A percentile compares a stretch with the other conserved stretches of the same genome.
Conservation (phyloP, 805 yeast genomes). For the Saccharomycopsis olivae region DNA sequence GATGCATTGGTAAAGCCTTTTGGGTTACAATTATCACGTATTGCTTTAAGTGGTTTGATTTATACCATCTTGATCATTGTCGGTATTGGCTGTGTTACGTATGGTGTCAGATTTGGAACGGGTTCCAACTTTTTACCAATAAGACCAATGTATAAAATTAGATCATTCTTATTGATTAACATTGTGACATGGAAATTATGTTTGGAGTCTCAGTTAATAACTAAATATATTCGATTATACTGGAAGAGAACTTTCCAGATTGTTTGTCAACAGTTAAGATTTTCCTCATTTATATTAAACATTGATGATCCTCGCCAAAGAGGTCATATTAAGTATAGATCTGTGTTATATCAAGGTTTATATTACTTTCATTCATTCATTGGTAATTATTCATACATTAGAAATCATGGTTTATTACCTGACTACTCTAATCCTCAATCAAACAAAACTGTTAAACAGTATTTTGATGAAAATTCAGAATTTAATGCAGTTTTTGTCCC, state of each 20-base stretch:
- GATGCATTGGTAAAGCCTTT: slow-evolving; percentile 80
- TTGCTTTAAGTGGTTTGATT: slow-evolving; percentile 60
- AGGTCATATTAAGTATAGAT: slow-evolving; percentile 54
- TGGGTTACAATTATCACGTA: slow-evolving; percentile 58
- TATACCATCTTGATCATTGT: slow-evolving; percentile 62
- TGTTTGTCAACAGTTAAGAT: slow-evolving; percentile 46
- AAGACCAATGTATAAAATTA: slow-evolving; percentile 1
- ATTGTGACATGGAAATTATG: slow-evolving; percentile 7
- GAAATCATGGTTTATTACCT: slow-evolving; percentile 24
- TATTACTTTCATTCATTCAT: slow-evolving; percentile 28
- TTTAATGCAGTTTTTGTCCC: slow-evolving; percentile 57
- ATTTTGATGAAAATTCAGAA: slow-evolving; percentile 32
- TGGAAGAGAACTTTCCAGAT: slow-evolving; percentile 55
- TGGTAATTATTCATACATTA: slow-evolving; percentile 21
- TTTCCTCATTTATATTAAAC: slow-evolving; percentile 74
- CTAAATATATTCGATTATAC: slow-evolving; percentile 33
- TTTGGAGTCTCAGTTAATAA: slow-evolving; percentile 19
- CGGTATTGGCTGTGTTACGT: slow-evolving; percentile 64
- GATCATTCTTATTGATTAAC: slow-evolving; percentile 8
- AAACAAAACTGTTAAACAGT: slow-evolving; percentile 31
- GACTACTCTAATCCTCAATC: slow-evolving; percentile 52
- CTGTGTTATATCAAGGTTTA: slow-evolving; percentile 20
- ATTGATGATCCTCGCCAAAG: slow-evolving; percentile 54
- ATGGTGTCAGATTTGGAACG: slow-evolving; percentile 30
- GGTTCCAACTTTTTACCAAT: slow-evolving; percentile 20